These are phyloP conservation scores for Ophiostoma sp. DNA, from an alignment of 2,329 filamentous ascomycete genomes.

Conservation along the genomic window DNA sequence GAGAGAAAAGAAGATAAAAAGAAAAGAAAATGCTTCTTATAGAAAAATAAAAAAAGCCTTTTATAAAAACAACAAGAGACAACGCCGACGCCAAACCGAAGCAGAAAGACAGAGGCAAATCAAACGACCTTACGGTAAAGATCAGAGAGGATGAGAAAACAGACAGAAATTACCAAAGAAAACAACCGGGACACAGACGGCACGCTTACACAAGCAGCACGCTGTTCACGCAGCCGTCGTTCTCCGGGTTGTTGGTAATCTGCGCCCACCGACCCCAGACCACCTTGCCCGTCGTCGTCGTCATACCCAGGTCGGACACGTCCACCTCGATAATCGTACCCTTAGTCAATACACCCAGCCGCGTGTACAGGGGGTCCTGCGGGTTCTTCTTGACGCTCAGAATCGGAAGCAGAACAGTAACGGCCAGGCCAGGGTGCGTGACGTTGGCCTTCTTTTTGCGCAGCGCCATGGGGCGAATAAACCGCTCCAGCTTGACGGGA, in stretches of 20 bases:
- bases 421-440: conserved; percentile 40
- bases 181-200: not conserved
- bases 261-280: conserved; percentile 88
- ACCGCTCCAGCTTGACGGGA: conserved; percentile 74
- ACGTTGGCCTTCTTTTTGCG: conserved; percentile 78
- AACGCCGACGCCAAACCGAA: conserved; percentile 9
- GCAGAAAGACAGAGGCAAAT: not conserved
- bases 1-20: not conserved
- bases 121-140: not conserved
- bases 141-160: not conserved
- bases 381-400: conserved; percentile 73
- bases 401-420: conserved; percentile 81
- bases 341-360: conserved; percentile 77
- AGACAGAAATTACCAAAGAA: not conserved
- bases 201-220: conserved; percentile 23
- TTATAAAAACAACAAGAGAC: conserved; percentile 2
- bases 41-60: not conserved
- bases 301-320: conserved; percentile 84
- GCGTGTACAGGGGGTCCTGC: conserved; percentile 85
- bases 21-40: not conserved
- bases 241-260: conserved; percentile 49
- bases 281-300: conserved; percentile 88
- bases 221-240: conserved; percentile 32
- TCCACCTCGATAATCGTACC: conserved; percentile 85
- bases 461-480: conserved; percentile 49